These are phyloP conservation scores for Aspergillus terreus DNA, from an alignment of 2,329 filamentous ascomycete species.

Conservation along the genomic window DNA sequence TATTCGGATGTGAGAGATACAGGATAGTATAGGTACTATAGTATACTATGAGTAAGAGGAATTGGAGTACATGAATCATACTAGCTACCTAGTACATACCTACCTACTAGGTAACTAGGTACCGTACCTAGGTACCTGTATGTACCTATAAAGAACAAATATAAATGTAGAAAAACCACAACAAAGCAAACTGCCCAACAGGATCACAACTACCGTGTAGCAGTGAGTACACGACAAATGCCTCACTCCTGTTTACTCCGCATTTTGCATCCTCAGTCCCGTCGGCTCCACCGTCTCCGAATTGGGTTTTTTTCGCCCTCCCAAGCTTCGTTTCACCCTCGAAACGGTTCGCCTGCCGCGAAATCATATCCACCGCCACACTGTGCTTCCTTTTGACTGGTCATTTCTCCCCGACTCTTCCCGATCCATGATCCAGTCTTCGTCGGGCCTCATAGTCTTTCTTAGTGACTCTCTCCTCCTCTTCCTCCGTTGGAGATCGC, in stretches of 20 bases:
- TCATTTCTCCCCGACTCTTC: slow-evolving; percentile 20
- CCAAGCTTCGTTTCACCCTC: slow-evolving; percentile 20
- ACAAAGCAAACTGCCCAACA: background rate
- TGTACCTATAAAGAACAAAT: no score
- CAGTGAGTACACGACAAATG: slow-evolving; percentile 11
- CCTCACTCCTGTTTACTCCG: slow-evolving; percentile 16
- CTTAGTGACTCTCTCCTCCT: slow-evolving; percentile 1
- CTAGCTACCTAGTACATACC: no score
- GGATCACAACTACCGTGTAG: background rate
- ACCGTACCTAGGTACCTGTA: no score
- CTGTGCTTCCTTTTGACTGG: slow-evolving; percentile 20
- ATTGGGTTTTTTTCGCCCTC: slow-evolving; percentile 6
- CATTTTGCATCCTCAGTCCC: slow-evolving; percentile 16
- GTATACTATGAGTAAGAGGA: no score
- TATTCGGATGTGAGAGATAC: no score
- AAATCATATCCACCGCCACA: slow-evolving; percentile 17
- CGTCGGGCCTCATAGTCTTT: slow-evolving; percentile 17
- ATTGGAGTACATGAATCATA: no score
- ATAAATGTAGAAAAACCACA: background rate
- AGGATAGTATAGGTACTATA: no score
- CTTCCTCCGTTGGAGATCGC: slow-evolving; percentile 17
- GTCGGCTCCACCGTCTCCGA: slow-evolving; percentile 16
- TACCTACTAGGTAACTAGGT: no score
- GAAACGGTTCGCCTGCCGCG: slow-evolving; percentile 12
- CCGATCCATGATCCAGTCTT: slow-evolving; percentile 17